A percentile compares a stretch with the other conserved stretches of the same genome.
Evolutionary conservation across 1,284 basidiomycete genomes (phyloP).

Genomic region (Marasmius tenuissimus): DNA sequence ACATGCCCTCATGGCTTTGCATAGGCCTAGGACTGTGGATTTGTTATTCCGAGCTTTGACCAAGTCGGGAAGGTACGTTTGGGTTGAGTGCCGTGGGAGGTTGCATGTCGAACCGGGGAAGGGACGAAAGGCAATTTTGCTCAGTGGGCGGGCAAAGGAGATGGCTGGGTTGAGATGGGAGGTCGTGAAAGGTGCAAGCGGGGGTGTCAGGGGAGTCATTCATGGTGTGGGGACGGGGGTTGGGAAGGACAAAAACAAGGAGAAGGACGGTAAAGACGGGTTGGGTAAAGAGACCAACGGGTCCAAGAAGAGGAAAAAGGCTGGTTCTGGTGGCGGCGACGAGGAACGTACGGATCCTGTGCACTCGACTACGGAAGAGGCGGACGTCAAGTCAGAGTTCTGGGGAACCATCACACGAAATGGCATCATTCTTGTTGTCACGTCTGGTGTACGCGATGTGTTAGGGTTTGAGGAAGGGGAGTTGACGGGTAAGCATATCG

Average conservation of each 20-base stretch:
- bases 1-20: neutral
- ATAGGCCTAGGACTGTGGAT: conserved; percentile 19
- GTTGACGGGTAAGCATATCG: conserved; percentile 65
- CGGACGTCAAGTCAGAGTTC: conserved; percentile 37
- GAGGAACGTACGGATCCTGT: conserved; percentile 17
- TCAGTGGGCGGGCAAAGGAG: conserved; percentile 71
- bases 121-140: conserved; percentile 85
- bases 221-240: conserved; percentile 8
- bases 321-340: neutral
- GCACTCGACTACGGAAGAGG: neutral
- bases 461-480: conserved; percentile 72
- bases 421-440: conserved; percentile 54
- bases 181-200: conserved; percentile 47
- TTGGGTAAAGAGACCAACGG: neutral
- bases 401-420: conserved; percentile 57
- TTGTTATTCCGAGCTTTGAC: conserved; percentile 76
- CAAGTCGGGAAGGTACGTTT: conserved; percentile 70
- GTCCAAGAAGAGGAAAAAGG: conserved; percentile 7
- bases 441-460: conserved; percentile 49
- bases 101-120: conserved; percentile 88
- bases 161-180: conserved; percentile 70
- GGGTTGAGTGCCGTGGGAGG: conserved; percentile 86
- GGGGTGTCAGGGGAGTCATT: conserved; percentile 26
- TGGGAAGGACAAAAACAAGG: neutral
- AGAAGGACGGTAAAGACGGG: neutral